Conservation (phyloP, 2,329 filamentous ascomycete genomes). For the Stemphylium beticola region DNA sequence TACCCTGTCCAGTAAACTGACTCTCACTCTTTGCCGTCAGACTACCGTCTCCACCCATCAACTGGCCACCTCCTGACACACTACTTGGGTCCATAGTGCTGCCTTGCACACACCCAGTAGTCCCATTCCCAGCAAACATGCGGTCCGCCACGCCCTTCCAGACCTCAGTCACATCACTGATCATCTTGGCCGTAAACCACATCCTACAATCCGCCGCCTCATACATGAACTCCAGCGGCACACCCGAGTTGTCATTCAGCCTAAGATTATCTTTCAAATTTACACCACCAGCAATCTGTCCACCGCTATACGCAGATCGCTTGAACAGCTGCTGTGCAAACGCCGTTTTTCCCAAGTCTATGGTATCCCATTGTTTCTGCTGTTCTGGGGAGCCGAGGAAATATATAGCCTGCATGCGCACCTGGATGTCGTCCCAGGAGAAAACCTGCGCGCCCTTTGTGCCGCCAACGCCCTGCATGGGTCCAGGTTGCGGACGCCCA, state of each 20-base stretch:
- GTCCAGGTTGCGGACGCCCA: constrained; percentile 49
- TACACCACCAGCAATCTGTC: constrained; percentile 37
- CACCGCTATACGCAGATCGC: constrained; percentile 35
- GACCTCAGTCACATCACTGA: constrained; percentile 43
- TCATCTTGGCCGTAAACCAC: constrained; percentile 49
- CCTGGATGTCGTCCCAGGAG: constrained; percentile 41
- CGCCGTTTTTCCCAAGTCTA: constrained; percentile 40
- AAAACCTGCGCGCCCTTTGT: constrained; percentile 53
- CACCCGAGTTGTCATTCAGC: constrained; percentile 45
- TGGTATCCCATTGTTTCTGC: constrained; percentile 37
- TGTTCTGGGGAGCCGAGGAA: constrained; percentile 40
- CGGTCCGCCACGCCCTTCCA: constrained; percentile 49
- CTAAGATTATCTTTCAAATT: constrained; percentile 49
- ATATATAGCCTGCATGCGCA: constrained; percentile 40
- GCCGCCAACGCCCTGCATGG: constrained; percentile 55
- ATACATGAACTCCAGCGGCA: constrained; percentile 51
- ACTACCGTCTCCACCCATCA: constrained; percentile 32
- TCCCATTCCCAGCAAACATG: constrained; percentile 40
- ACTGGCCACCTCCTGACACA: constrained; percentile 41
- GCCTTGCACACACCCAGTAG: constrained; percentile 33
- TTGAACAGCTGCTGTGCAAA: constrained; percentile 43
- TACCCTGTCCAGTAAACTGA: constrained; percentile 3
- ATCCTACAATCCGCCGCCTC: constrained; percentile 51
- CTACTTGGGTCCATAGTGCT: constrained; percentile 39
- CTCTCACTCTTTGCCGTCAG: constrained; percentile 10